Evolutionary conservation across 352 stramenopile genomes (phyloP).

Genomic region (Globisporangium uncinulatum): DNA sequence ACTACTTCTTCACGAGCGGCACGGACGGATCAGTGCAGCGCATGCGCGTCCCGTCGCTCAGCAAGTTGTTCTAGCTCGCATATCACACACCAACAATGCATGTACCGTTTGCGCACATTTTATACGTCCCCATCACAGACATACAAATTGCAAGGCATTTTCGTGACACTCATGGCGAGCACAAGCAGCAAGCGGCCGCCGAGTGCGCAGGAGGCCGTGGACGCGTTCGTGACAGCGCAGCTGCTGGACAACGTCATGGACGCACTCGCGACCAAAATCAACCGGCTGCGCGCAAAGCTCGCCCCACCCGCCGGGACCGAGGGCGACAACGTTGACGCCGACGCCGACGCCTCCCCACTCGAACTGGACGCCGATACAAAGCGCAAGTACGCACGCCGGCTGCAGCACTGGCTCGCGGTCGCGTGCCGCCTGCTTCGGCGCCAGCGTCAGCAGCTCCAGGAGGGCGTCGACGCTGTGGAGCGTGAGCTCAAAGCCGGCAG

Average conservation of each 20-base stretch:
- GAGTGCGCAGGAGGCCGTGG: slow-evolving; percentile 42
- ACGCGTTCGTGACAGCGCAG: slow-evolving; percentile 69
- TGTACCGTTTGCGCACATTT: background rate
- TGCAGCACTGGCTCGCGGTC: slow-evolving; percentile 60
- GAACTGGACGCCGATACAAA: slow-evolving; percentile 12
- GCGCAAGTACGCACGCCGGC: slow-evolving; percentile 41
- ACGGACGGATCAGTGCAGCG: slow-evolving; percentile 80
- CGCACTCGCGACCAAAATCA: slow-evolving; percentile 51
- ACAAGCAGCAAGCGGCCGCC: slow-evolving; percentile 4
- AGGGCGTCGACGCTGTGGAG: slow-evolving; percentile 53
- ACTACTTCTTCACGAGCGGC: slow-evolving; percentile 81
- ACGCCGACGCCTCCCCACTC: background rate
- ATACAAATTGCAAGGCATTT: background rate
- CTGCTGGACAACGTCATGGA: slow-evolving; percentile 83
- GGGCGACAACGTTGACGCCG: slow-evolving; percentile 13
- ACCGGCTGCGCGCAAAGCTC: slow-evolving; percentile 52
- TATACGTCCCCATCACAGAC: background rate
- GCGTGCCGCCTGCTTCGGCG: slow-evolving; percentile 48
- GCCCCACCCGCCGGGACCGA: slow-evolving; percentile 15
- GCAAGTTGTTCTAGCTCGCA: slow-evolving; percentile 10
- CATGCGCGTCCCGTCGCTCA: slow-evolving; percentile 52
- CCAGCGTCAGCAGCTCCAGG: slow-evolving; percentile 44
- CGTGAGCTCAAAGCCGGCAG: slow-evolving; percentile 30
- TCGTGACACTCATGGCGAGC: background rate
- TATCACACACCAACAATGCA: background rate